A percentile compares a stretch with the other conserved stretches of the same genome.
Conservation (phyloP, 371 early-diverging fungal species). For the Apophysomyces variabilis region DNA sequence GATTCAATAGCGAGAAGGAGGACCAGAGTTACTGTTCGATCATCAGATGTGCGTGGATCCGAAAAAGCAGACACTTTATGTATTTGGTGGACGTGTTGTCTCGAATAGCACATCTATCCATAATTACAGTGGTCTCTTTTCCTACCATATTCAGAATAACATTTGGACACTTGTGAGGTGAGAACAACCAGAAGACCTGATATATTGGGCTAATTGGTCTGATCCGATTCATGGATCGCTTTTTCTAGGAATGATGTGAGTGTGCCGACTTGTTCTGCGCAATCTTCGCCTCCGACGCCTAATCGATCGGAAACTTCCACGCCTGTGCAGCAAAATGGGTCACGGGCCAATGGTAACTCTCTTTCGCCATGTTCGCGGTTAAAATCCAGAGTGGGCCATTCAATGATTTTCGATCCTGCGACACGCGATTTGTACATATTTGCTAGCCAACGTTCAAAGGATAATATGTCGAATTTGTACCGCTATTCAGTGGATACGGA, state of each 20-base stretch:
- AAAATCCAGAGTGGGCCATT: constrained; percentile 85
- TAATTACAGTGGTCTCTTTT: constrained; percentile 85
- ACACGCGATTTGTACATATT: constrained; percentile 83
- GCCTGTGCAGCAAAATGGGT: background rate
- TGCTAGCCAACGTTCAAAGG: constrained; percentile 86
- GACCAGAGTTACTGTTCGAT: constrained; percentile 91
- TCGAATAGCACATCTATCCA: constrained; percentile 60
- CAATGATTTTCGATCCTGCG: constrained; percentile 83
- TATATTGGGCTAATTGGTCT: constrained; percentile 16
- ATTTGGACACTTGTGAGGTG: constrained; percentile 73
- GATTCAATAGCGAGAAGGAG: constrained; percentile 59
- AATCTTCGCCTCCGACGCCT: constrained; percentile 20
- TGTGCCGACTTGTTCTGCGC: background rate
- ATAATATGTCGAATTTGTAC: constrained; percentile 76
- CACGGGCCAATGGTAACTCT: background rate
- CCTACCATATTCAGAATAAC: constrained; percentile 68
- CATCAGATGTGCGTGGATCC: constrained; percentile 94
- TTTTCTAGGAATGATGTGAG: background rate
- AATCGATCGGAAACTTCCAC: constrained; percentile 16
- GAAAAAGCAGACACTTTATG: constrained; percentile 69
- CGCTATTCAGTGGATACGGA: constrained; percentile 82
- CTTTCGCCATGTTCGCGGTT: constrained; percentile 37
- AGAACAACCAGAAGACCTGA: constrained; percentile 25
- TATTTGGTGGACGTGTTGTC: constrained; percentile 90
- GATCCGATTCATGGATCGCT: background rate